Conservation (phyloP, 1,139 yeast genomes). For the Zygoascus hellenicus region DNA sequence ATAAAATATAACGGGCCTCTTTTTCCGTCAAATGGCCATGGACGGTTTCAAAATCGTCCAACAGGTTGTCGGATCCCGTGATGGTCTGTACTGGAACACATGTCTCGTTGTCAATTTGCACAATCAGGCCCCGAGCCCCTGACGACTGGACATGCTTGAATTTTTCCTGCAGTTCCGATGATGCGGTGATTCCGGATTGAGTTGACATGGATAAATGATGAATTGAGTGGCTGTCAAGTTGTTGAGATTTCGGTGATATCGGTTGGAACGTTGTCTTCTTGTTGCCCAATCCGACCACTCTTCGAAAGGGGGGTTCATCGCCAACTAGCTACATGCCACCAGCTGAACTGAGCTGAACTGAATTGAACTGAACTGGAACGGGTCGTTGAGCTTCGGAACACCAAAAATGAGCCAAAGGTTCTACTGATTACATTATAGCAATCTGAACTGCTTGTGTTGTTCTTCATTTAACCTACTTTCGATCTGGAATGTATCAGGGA, state of each 20-base stretch:
- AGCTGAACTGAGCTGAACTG: no score
- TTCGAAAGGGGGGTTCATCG: no score
- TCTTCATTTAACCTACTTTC: no score
- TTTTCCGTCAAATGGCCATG: constrained; percentile 39
- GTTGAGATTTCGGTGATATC: background rate
- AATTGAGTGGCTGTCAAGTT: no score
- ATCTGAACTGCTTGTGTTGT: no score
- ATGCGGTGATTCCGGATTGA: constrained; percentile 32
- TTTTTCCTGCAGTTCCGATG: constrained; percentile 21
- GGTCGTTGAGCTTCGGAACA: no score
- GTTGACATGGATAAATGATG: constrained; percentile 23
- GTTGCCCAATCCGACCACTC: no score
- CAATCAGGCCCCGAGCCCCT: constrained; percentile 26
- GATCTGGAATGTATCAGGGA: no score
- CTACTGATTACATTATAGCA: no score
- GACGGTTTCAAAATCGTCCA: constrained; percentile 38
- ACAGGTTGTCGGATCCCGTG: constrained; percentile 29
- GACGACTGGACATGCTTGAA: constrained; percentile 24
- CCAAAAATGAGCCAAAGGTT: no score
- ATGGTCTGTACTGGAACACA: constrained; percentile 31
- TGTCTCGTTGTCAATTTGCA: constrained; percentile 31
- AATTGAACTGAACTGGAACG: no score
- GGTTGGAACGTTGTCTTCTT: background rate
- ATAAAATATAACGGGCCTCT: constrained; percentile 56
- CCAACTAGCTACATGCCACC: no score